A percentile compares a stretch with the other conserved stretches of the same genome.
Evolutionary conservation across 352 stramenopile species (phyloP).

Genomic region (Phytophthora sp.): DNA sequence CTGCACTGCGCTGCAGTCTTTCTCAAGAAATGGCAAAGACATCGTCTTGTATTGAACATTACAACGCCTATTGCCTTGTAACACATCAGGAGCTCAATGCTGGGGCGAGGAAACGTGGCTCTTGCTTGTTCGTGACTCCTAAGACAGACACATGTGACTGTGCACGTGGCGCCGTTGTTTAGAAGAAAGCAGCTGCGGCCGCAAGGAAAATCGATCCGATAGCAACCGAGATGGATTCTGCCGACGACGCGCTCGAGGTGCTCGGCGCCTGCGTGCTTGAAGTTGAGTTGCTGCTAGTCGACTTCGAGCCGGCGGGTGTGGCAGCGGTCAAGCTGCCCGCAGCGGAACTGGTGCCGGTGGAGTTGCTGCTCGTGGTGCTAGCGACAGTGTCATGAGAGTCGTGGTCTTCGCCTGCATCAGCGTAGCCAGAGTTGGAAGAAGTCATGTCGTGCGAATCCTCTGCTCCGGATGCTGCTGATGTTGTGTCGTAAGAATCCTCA

Average conservation of each 20-base stretch:
- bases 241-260: conserved; percentile 7
- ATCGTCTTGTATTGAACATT: too few relatives aligned
- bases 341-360: background rate
- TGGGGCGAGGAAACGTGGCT: too few relatives aligned
- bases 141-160: conserved; percentile 1
- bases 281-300: conserved; percentile 13
- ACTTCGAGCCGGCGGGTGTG: background rate
- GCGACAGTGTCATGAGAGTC: conserved; percentile 3
- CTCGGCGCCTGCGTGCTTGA: conserved; percentile 3
- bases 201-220: conserved; percentile 13
- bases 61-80: too few relatives aligned
- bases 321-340: background rate
- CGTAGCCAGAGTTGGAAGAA: conserved; percentile 2
- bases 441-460: conserved; percentile 5
- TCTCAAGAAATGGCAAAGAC: too few relatives aligned
- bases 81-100: too few relatives aligned
- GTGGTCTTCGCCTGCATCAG: conserved; percentile 8
- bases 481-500: conserved; percentile 10
- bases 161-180: conserved; percentile 8
- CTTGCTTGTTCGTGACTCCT: too few relatives aligned
- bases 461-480: background rate
- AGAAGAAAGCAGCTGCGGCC: conserved; percentile 10
- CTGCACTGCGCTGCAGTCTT: too few relatives aligned
- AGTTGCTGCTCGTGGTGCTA: conserved; percentile 1
- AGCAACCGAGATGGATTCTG: conserved; percentile 2